Percentiles rank a stretch among this genome's conserved stretches.
These are phyloP conservation scores for Alloascoidea africana DNA, from an alignment of 805 yeast genomes.

Conservation along the genomic window DNA sequence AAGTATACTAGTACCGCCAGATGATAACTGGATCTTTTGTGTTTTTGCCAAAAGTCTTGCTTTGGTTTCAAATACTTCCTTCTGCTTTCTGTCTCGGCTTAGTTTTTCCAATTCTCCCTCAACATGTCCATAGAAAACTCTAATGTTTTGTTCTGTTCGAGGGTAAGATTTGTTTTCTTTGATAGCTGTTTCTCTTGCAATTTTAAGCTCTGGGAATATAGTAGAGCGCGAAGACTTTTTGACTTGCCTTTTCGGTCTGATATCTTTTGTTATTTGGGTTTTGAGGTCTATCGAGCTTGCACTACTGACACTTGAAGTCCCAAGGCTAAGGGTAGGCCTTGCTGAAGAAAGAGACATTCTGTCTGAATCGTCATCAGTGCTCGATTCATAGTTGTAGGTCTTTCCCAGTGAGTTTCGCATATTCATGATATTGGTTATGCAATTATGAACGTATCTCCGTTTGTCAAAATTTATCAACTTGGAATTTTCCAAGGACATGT, in stretches of 20 bases:
- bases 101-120: conserved; percentile 34
- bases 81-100: conserved; percentile 33
- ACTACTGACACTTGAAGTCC: neutral
- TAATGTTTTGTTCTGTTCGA: conserved; percentile 19
- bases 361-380: neutral
- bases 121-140: conserved; percentile 31
- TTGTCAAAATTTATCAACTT: conserved; percentile 75
- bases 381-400: neutral
- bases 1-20: neutral
- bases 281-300: neutral
- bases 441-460: conserved; percentile 49
- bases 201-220: neutral
- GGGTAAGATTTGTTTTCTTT: conserved; percentile 25
- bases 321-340: neutral
- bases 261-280: no score
- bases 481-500: conserved; percentile 51
- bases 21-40: neutral
- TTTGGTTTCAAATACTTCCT: conserved; percentile 15
- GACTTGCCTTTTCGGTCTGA: neutral
- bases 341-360: neutral
- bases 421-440: conserved; percentile 37
- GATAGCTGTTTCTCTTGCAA: conserved; percentile 21
- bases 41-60: neutral
- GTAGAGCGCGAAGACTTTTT: neutral
- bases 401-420: conserved; percentile 11